Evolutionary conservation across 306 rosid genomes (phyloP).

Genomic region (Spatholobus suberectus): DNA sequence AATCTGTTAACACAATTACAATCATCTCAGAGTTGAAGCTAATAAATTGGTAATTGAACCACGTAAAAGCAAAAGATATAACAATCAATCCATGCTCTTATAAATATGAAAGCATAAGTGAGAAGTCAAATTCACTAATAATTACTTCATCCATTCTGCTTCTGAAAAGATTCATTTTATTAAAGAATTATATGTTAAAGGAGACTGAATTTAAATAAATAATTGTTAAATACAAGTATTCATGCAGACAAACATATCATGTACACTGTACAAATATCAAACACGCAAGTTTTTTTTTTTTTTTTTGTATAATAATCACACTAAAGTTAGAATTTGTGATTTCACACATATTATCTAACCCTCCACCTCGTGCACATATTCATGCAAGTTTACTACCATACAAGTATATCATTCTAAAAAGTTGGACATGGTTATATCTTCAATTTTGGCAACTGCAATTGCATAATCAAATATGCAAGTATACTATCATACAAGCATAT

Average conservation of each 20-base stretch:
- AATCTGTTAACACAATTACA: slow-evolving; percentile 57
- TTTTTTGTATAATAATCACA: too few species aligned
- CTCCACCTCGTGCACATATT: too few species aligned
- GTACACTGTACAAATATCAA: too few species aligned
- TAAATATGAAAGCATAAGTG: slow-evolving; percentile 15
- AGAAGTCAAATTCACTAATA: slow-evolving; percentile 1
- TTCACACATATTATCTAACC: too few species aligned
- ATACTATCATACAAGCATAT: not conserved
- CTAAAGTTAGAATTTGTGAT: too few species aligned
- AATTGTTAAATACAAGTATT: too few species aligned
- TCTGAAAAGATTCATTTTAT: not conserved
- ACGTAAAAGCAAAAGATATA: slow-evolving; percentile 1
- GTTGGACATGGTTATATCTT: not conserved
- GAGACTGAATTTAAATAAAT: not conserved
- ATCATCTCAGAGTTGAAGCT: slow-evolving; percentile 19
- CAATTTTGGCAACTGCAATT: not conserved
- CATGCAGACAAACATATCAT: not conserved
- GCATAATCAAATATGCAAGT: too few species aligned
- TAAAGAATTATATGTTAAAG: not conserved
- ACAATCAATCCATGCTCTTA: slow-evolving; percentile 15
- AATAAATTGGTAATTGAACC: slow-evolving; percentile 8
- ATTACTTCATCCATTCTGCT: slow-evolving; percentile 14
- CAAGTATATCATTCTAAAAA: too few species aligned
- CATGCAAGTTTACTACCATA: too few species aligned
- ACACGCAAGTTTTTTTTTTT: too few species aligned